Conservation (phyloP, 352 stramenopile genomes). For the Phytophthora colocasiae region DNA sequence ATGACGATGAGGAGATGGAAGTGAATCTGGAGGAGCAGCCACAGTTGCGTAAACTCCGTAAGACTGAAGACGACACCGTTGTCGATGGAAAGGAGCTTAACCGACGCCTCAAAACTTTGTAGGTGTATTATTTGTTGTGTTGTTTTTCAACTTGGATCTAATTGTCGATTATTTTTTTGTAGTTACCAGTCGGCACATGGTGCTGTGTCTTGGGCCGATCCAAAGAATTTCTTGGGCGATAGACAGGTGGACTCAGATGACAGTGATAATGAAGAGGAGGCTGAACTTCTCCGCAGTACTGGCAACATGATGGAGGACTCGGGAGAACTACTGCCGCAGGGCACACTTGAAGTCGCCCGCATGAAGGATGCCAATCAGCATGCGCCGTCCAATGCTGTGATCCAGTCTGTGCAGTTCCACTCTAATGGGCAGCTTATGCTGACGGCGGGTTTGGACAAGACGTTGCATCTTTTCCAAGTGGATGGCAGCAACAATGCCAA, state of each 20-base stretch:
- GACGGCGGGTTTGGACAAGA: conserved; percentile 93
- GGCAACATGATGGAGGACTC: conserved; percentile 62
- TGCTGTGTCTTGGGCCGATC: conserved; percentile 74
- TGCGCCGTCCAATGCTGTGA: conserved; percentile 79
- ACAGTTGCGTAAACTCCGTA: conserved; percentile 86
- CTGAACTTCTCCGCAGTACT: conserved; percentile 60
- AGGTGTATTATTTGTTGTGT: conserved; percentile 16
- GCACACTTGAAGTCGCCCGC: conserved; percentile 67
- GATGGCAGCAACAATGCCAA: conserved; percentile 91
- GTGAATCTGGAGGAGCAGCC: conserved; percentile 75
- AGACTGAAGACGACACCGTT: conserved; percentile 70
- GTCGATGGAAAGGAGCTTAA: conserved; percentile 82
- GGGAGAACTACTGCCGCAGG: conserved; percentile 64
- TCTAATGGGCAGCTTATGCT: conserved; percentile 88
- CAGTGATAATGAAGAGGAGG: conserved; percentile 72
- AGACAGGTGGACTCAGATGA: conserved; percentile 37
- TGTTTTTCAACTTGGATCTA: background rate
- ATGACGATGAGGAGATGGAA: conserved; percentile 81
- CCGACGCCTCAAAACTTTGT: conserved; percentile 85
- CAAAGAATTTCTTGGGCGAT: conserved; percentile 69
- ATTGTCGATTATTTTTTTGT: conserved; percentile 10
- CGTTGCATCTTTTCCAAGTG: conserved; percentile 93
- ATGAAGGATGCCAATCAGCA: conserved; percentile 95
- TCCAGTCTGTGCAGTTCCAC: conserved; percentile 93
- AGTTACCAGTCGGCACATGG: conserved; percentile 69